Evolutionary conservation across 495 filamentous ascomycete species (phyloP), one percentile per base, ranked within the genome.

Genomic region (Ramalina intermedia): DNA sequence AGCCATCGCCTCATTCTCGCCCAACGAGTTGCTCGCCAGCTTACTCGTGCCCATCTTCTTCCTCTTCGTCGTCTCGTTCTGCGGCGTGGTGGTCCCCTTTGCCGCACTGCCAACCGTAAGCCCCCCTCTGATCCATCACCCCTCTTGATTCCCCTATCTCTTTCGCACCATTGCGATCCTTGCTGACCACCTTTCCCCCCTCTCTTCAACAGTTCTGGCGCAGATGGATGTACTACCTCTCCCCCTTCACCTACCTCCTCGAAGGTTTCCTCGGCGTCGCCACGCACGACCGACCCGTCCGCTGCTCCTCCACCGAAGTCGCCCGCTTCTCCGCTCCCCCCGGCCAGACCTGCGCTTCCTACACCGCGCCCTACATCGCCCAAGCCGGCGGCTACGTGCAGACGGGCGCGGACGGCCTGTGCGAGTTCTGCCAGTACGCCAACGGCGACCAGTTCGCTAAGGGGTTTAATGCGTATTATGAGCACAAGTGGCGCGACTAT

Each of bases 231-330:
- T 87, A 90, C 63, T 65, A 87, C 52, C 75, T 94, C 3, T 81
- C 87, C 54, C 87, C 87, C 0, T 91, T 93, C 63, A 89, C 82
- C 2, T 78, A 85, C 4, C 72, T 94, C 7, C 82, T 96, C 56
- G 70, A 77, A 40, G 87, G 85, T 8, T 84, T 87, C 62, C 74
- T 87, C 4, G 76, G 80, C 4, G 69, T 74, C 14, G 66, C 73
- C 1, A 66, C 70, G 2, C 79, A 81, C 46, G 63, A 70, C 12
- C 60, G 76, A 0, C 69, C 71, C 0, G 66, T 86, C n/a, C 37
- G 47, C 4, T 86, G 82, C 49, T 56, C 70, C 11, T 51, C 63
- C 24, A 57, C 66, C 4, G 81, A 85, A 58, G 73, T 81, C 45
- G 70, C 78, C 2, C 57, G 63, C 14, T 81, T 84, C 57, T 52